These are phyloP conservation scores for Xerocomellus chrysenteron DNA, from an alignment of 768 basidiomycete species.

Conservation along the genomic window DNA sequence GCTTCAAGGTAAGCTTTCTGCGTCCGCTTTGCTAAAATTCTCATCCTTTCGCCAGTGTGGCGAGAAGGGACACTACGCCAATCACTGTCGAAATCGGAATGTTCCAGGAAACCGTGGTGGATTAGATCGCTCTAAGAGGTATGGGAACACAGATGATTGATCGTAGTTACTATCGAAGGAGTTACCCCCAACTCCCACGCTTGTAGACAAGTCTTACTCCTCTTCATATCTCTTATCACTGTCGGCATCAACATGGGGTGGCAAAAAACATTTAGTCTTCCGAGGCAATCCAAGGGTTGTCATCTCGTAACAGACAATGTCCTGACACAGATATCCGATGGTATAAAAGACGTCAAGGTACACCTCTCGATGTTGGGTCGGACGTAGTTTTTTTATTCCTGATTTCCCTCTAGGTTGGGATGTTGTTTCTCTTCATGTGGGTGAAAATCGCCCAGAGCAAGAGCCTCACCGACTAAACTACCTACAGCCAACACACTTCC, in stretches of 20 bases:
- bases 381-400: background rate
- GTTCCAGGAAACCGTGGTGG: constrained; percentile 91
- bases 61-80: constrained; percentile 93
- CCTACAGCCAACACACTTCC: constrained; percentile 70
- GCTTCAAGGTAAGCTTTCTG: constrained; percentile 69
- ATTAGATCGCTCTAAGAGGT: constrained; percentile 49
- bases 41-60: constrained; percentile 59
- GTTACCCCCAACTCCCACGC: background rate
- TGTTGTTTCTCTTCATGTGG: constrained; percentile 87
- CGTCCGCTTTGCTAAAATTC: background rate
- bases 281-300: constrained; percentile 59
- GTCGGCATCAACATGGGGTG: constrained; percentile 62
- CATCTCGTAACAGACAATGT: constrained; percentile 85
- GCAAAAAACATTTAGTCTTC: constrained; percentile 81
- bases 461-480: constrained; percentile 14
- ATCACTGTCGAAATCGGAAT: constrained; percentile 87
- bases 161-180: background rate
- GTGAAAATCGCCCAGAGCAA: constrained; percentile 22
- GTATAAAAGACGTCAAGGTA: constrained; percentile 67
- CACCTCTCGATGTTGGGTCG: background rate
- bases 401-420: constrained; percentile 58
- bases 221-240: background rate
- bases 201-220: background rate
- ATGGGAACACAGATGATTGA: constrained; percentile 30
- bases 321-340: constrained; percentile 60